Evolutionary conservation across 176 grass and related monocot genomes (phyloP).

Genomic region (Calamus simplicifolius): DNA sequence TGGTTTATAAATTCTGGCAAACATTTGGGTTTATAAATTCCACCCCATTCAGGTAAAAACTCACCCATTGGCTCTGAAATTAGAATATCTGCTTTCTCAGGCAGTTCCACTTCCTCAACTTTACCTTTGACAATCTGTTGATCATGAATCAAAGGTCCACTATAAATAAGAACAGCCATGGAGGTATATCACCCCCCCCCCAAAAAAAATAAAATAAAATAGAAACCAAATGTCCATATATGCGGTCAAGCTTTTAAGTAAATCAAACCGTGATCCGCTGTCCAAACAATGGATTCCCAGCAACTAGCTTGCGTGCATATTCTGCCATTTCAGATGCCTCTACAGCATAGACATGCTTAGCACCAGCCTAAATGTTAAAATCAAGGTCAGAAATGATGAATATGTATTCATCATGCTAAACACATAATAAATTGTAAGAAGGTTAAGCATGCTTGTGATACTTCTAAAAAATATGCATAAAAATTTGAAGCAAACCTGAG

Average conservation of each 20-base stretch:
- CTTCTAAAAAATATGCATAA: slow-evolving; percentile 2
- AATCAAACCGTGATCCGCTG: slow-evolving; percentile 90
- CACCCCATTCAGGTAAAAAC: neutral
- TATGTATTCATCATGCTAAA: no score
- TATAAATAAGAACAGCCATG: neutral
- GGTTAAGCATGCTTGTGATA: neutral
- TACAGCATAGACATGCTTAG: slow-evolving; percentile 97
- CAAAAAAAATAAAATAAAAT: neutral
- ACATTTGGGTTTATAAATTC: no score
- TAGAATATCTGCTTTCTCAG: slow-evolving; percentile 96
- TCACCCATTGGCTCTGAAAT: slow-evolving; percentile 99
- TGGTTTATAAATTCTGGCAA: no score
- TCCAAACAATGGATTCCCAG: slow-evolving; percentile 77
- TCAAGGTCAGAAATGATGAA: neutral
- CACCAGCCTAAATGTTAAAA: slow-evolving; percentile 70
- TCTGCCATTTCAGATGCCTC: slow-evolving; percentile 99
- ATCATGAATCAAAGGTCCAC: slow-evolving; percentile 6
- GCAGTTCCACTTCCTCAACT: slow-evolving; percentile 95
- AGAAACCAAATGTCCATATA: slow-evolving; percentile 3
- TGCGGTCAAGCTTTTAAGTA: slow-evolving; percentile 18
- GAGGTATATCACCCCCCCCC: neutral
- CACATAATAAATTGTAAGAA: no score
- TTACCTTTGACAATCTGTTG: slow-evolving; percentile 91
- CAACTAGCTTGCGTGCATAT: slow-evolving; percentile 73
- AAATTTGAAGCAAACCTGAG: slow-evolving; percentile 49